These are phyloP conservation scores for Phialophora chinensis DNA, from an alignment of 2,329 filamentous ascomycete genomes.

Conservation along the genomic window DNA sequence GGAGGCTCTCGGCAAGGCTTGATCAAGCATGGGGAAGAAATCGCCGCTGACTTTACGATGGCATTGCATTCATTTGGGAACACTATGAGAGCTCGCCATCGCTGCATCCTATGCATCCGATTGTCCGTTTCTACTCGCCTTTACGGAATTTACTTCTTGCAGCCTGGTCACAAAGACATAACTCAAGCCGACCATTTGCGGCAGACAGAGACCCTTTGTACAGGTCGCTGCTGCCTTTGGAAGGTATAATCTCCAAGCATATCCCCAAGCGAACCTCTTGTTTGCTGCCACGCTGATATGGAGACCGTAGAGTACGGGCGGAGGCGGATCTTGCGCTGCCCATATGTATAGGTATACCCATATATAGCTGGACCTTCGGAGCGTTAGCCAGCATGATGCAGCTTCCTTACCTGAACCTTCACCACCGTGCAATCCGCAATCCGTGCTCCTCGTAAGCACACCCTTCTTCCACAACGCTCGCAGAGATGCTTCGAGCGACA, in stretches of 20 bases:
- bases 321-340: not conserved
- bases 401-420: not conserved
- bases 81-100: not conserved
- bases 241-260: not conserved
- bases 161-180: not conserved
- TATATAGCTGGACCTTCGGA: too few species aligned
- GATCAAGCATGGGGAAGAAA: too few species aligned
- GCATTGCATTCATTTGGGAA: not conserved
- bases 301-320: not conserved
- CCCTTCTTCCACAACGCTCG: not conserved
- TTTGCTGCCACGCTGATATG: not conserved
- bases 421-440: not conserved
- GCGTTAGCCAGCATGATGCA: not conserved
- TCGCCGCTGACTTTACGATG: too few species aligned
- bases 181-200: not conserved
- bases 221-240: not conserved
- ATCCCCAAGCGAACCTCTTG: not conserved
- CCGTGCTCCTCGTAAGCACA: not conserved
- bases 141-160: not conserved
- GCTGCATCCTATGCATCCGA: not conserved
- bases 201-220: not conserved
- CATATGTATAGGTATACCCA: not conserved
- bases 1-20: too few species aligned
- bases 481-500: not conserved
- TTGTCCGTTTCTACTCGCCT: not conserved